phyloP scores from a whole-genome alignment of 2,329 filamentous ascomycete genomes.

The Alternaria tenuissima region DNA sequence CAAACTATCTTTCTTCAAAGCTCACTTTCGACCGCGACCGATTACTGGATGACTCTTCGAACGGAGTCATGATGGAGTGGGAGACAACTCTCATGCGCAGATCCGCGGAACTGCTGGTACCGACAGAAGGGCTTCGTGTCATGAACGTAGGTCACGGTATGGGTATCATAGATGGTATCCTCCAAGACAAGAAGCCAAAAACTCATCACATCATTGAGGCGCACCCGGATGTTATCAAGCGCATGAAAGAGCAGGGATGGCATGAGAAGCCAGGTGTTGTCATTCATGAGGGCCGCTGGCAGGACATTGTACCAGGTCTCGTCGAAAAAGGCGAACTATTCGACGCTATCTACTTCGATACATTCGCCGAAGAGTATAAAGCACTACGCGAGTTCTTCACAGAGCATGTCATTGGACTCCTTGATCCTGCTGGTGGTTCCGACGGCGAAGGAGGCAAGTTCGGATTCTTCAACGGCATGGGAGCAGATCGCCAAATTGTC shows the following conservation, averaged over 20 bases:
- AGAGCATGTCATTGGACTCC: slow-evolving; percentile 81
- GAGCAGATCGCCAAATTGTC: slow-evolving; percentile 88
- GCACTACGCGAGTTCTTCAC: slow-evolving; percentile 87
- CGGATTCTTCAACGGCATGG: slow-evolving; percentile 77
- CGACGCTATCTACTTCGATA: slow-evolving; percentile 86
- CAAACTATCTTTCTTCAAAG: slow-evolving; percentile 58
- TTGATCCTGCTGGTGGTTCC: slow-evolving; percentile 64
- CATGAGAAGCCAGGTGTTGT: slow-evolving; percentile 58
- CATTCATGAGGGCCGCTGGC: slow-evolving; percentile 60
- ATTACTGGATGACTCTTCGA: slow-evolving; percentile 58
- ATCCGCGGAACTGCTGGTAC: slow-evolving; percentile 55
- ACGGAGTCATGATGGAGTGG: slow-evolving; percentile 65
- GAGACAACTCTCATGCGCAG: slow-evolving; percentile 59
- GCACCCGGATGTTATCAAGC: slow-evolving; percentile 58
- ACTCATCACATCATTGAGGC: slow-evolving; percentile 62
- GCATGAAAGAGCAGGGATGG: slow-evolving; percentile 58
- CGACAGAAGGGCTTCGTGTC: slow-evolving; percentile 52
- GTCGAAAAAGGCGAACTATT: slow-evolving; percentile 54
- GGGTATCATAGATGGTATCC: slow-evolving; percentile 60
- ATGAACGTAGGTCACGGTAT: slow-evolving; percentile 62
- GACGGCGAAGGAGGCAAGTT: slow-evolving; percentile 60
- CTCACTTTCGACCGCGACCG: slow-evolving; percentile 59
- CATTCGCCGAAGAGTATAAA: slow-evolving; percentile 91
- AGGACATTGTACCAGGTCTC: slow-evolving; percentile 57
- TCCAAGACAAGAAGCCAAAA: slow-evolving; percentile 55